Conservation (phyloP, 768 basidiomycete genomes). For the Boletellus emodensis region DNA sequence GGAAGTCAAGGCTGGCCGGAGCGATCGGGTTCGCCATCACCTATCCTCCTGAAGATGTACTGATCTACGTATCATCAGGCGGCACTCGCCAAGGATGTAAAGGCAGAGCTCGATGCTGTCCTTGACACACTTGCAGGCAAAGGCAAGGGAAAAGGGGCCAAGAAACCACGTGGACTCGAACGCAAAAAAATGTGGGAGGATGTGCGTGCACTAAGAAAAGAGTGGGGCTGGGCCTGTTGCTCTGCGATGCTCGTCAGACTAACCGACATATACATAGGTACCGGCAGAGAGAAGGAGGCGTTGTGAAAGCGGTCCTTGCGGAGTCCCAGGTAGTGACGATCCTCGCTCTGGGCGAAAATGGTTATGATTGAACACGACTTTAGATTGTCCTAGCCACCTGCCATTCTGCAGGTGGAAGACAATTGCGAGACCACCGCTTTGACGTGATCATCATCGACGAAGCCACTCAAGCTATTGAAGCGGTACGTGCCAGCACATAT, state of each 20-base stretch:
- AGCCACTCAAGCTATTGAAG: slow-evolving; percentile 95
- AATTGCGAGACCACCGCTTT: slow-evolving; percentile 72
- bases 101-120: slow-evolving; percentile 73
- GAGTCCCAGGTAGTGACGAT: slow-evolving; percentile 59
- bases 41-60: not conserved
- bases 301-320: slow-evolving; percentile 74
- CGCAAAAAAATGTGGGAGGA: slow-evolving; percentile 85
- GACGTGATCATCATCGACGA: slow-evolving; percentile 97
- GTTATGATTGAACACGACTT: not conserved
- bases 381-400: slow-evolving; percentile 91
- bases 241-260: not conserved
- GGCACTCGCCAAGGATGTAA: slow-evolving; percentile 82
- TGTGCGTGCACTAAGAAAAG: slow-evolving; percentile 82
- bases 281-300: slow-evolving; percentile 80
- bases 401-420: slow-evolving; percentile 85
- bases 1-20: slow-evolving; percentile 67
- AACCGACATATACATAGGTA: slow-evolving; percentile 48
- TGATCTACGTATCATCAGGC: slow-evolving; percentile 46
- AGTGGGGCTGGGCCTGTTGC: slow-evolving; percentile 46
- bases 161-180: slow-evolving; percentile 64
- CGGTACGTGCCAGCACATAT: slow-evolving; percentile 46
- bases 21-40: slow-evolving; percentile 53
- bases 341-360: not conserved
- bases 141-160: slow-evolving; percentile 71
- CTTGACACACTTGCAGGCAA: slow-evolving; percentile 66